Base-by-base conservation (phyloP, 2,329 filamentous ascomycete genomes). In the Emmonsiellopsis sp. region DNA sequence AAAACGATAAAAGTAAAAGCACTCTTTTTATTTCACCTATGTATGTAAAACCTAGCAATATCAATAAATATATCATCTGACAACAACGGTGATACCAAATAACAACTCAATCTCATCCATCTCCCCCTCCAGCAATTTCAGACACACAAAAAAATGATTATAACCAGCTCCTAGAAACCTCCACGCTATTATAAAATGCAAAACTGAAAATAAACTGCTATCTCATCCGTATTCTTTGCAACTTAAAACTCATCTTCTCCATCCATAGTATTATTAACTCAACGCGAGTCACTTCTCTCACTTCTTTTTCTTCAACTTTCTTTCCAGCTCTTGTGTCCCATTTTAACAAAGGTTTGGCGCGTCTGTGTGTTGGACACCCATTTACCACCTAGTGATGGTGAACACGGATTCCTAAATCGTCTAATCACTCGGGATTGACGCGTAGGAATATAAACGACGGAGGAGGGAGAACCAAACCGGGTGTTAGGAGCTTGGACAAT, bases 31-130 rank as follows among this genome's bases (percentile, higher is more conserved):
- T 48, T 49, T 31, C 31, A 35, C 54, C 42, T 47, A 35, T 52
- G 32, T 44, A 51, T 51, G 32, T 34, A 20, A 50, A 15, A 37
- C 15, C 7, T 46, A 50, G 35, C 48, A 55, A 20, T 56, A 55
- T 59, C 55, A 35, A 32, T 59, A 57, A 55, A 61, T 59, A 61
- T 53, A 53, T 62, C 53, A 43, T 59, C 61, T 63, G 58, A 59
- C 55, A 44, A 57, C 57, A 62, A 45, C 46, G 54, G 42, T 16
- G 10, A 44, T 16, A 44, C 15, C 42, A 44, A 44, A 44, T 44
- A 16, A 44, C 3, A 44, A 30, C 9, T 44, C 8, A 30, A 16
- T 44, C 26, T 16, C 42, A 9, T 16, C 26, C 9, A 16, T 44
- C 20, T 26, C 42, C 26, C 9, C 42, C 42, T 13, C 42, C 42